Evolutionary conservation across 2,329 filamentous ascomycete genomes (phyloP), one percentile per base, ranked within the genome.

Genomic region (Microdochium bolleyi): DNA sequence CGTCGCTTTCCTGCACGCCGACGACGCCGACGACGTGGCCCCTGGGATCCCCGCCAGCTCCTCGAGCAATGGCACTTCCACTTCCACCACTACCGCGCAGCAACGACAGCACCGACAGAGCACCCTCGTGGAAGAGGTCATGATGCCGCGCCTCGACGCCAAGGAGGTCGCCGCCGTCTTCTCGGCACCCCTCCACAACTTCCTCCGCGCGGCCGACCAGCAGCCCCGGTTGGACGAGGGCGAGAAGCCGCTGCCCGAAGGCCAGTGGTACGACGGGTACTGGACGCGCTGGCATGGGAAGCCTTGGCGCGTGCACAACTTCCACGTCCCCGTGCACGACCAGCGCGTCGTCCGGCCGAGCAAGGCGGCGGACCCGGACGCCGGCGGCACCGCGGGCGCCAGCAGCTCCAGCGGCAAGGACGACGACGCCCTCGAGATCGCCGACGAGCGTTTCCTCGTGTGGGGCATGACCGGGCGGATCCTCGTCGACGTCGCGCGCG

Each of bases 381-480:
- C 58, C 2, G 59, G 61, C n/a, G 11, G 37, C 10, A 10, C 19
- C 5, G 37, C 13, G 13, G 37, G 16, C 16, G 7, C 7, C n/a
- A 19, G 30, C 30, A 34, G 30, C 30, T 8, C 8, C 30, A 34
- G 30, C 34, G 61, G 58, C 25, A 54, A 54, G 21, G 61, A 60
- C 34, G 57, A 65, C 55, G 60, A 80, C 53, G 73, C 78, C 57
- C 73, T 72, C 48, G 64, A 73, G 56, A 71, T 69, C 3, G 73
- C 74, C 2, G 63, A 67, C 10, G 58, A 77, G 48, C 76, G 87
- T 37, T 96, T 94, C 70, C 84, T 88, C 60, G 91, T 97, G 3
- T 96, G 92, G 80, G 92, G 92, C 16, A 92, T 97, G 89, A 97
- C 92, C 51, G 92, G 90, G 2, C 77, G 90, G 51, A 92, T 97